Evolutionary conservation across 2,329 filamentous ascomycete genomes (phyloP).

Genomic region (Penicillium italicum): DNA sequence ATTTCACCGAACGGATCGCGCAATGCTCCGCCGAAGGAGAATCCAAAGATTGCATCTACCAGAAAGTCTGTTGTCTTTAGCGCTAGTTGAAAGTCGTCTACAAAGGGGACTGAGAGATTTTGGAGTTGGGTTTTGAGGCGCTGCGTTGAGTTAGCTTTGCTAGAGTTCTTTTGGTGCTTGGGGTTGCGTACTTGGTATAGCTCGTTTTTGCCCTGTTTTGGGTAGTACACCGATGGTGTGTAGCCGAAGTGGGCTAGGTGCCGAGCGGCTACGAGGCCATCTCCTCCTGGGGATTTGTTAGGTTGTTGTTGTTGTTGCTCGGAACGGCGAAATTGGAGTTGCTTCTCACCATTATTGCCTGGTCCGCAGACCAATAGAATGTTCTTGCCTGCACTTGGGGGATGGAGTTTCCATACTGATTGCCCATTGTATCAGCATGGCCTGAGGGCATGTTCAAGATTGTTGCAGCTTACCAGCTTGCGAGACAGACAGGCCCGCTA

Average conservation of each 20-base stretch:
- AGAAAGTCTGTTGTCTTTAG: constrained; percentile 71
- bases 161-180: constrained; percentile 4
- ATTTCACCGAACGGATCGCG: constrained; percentile 86
- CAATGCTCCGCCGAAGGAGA: constrained; percentile 87
- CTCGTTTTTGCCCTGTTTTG: constrained; percentile 85
- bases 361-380: constrained; percentile 91
- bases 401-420: constrained; percentile 81
- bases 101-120: constrained; percentile 78
- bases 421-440: background rate
- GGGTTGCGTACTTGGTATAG: constrained; percentile 66
- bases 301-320: background rate
- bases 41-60: constrained; percentile 92
- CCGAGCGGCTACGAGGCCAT: constrained; percentile 89
- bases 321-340: background rate
- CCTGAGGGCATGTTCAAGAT: background rate
- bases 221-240: constrained; percentile 82
- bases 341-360: constrained; percentile 55
- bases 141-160: constrained; percentile 41
- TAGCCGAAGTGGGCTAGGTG: constrained; percentile 93
- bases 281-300: constrained; percentile 61
- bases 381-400: constrained; percentile 64
- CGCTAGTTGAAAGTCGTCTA: constrained; percentile 69
- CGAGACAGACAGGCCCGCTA: constrained; percentile 88
- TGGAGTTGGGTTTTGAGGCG: constrained; percentile 80
- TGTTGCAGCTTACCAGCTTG: constrained; percentile 65